A percentile compares a stretch with the other conserved stretches of the same genome.
phyloP scores from a whole-genome alignment of 495 filamentous ascomycete genomes.

The Aspergillus egyptiacus region DNA sequence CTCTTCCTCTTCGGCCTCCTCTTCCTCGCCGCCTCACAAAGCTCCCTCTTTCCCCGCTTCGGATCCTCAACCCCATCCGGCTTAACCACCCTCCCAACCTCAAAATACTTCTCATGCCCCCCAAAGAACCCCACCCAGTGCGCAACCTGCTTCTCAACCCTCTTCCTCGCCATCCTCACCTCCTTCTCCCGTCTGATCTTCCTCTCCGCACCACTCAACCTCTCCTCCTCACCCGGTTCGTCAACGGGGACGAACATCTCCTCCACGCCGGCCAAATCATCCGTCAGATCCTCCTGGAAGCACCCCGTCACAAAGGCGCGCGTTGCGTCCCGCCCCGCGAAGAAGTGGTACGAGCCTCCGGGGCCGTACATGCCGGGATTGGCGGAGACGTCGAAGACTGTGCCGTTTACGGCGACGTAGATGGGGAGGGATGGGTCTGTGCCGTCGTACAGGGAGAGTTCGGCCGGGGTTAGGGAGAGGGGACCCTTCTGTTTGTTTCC shows the following conservation, averaged over 20 bases:
- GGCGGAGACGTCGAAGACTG: conserved; percentile 85
- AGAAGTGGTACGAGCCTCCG: conserved; percentile 81
- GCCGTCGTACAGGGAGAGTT: conserved; percentile 77
- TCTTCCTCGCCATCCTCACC: conserved; percentile 35
- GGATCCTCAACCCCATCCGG: conserved; percentile 23
- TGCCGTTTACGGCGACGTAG: conserved; percentile 88
- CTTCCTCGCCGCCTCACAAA: conserved; percentile 43
- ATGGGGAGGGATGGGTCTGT: conserved; percentile 67
- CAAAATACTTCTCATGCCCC: conserved; percentile 66
- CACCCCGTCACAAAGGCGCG: conserved; percentile 96
- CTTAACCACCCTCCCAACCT: conserved; percentile 58
- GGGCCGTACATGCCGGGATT: conserved; percentile 77
- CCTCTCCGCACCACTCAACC: conserved; percentile 47
- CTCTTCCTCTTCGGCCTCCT: conserved; percentile 33
- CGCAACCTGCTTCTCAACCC: conserved; percentile 38
- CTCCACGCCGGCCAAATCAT: conserved; percentile 83
- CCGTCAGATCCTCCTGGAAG: conserved; percentile 79
- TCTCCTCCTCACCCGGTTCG: conserved; percentile 41
- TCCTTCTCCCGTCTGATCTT: conserved; percentile 51
- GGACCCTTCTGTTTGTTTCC: conserved; percentile 42
- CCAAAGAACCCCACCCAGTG: conserved; percentile 63
- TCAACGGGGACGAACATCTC: conserved; percentile 79
- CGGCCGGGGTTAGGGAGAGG: conserved; percentile 58
- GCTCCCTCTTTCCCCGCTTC: conserved; percentile 35
- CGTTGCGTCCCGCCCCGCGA: conserved; percentile 80